Evolutionary conservation across 2,329 filamentous ascomycete species (phyloP).

Genomic region (Sporothrix humicola): DNA sequence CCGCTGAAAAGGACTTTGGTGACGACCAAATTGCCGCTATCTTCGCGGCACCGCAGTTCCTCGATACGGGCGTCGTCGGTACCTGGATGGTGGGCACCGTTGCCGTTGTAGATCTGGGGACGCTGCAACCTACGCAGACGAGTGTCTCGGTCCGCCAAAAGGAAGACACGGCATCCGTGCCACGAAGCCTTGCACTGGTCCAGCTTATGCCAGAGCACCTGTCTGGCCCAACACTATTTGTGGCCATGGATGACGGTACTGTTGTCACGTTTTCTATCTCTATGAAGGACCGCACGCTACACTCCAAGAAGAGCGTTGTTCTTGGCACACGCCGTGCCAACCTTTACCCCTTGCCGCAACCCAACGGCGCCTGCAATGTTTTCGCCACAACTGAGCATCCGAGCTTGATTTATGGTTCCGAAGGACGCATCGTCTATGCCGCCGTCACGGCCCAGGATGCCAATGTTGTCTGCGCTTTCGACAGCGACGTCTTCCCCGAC

Average conservation of each 20-base stretch:
- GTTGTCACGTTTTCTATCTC: conserved; percentile 83
- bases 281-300: conserved; percentile 64
- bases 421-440: conserved; percentile 88
- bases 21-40: conserved; percentile 85
- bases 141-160: conserved; percentile 65
- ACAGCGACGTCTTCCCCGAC: conserved; percentile 78
- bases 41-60: conserved; percentile 69
- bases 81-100: conserved; percentile 87
- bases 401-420: conserved; percentile 87
- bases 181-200: conserved; percentile 79
- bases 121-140: conserved; percentile 65
- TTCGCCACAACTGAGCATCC: conserved; percentile 95
- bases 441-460: conserved; percentile 90
- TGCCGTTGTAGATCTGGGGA: conserved; percentile 71
- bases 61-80: conserved; percentile 75
- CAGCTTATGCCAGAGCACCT: conserved; percentile 70
- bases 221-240: conserved; percentile 75
- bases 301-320: conserved; percentile 77
- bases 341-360: conserved; percentile 76
- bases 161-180: conserved; percentile 75
- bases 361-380: conserved; percentile 73
- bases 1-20: conserved; percentile 65
- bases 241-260: conserved; percentile 90
- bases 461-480: conserved; percentile 79
- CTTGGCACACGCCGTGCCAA: conserved; percentile 84